Base-by-base conservation (phyloP, 345 rosid species). In the Brassica carinata region DNA sequence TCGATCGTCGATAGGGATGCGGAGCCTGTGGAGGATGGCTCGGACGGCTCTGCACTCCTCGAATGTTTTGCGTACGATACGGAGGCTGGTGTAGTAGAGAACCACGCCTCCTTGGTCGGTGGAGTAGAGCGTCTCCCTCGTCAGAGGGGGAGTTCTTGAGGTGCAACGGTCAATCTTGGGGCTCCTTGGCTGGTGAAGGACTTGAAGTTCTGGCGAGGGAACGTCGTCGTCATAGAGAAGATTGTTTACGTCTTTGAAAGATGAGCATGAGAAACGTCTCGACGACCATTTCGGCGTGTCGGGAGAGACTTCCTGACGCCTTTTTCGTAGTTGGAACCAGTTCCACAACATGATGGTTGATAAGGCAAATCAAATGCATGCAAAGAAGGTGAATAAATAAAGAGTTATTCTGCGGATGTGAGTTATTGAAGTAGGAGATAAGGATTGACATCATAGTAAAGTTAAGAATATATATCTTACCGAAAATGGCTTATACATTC, bases 11-110 rank as follows among this genome's bases (percentile, higher is more conserved):
- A 90, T 76, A 0, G 84, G 80, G 68, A 88, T 88, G 0, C 87
- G 81, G 51, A 86, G 74, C 3, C 85, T 88, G 0, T 84, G 87
- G 34, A 94, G 90, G 75, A 94, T 90, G 3, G 93, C 86, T 43
- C 85, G 67, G 75, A 90, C 92, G 36, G 78, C 17, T 57, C 82
- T 75, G 85, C 97, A 92, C 73, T 90, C 97, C 71, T 90, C 93
- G 82, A 82, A 90, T n/a, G 97, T 90, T 76, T 82, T 84, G 4
- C 98, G 88, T 7, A 94, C 87, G 9, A 94, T 84, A 5, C 87
- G 87, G 40, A 94, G 97, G 83, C 93, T 94, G 17, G 97, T 94
- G 88, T 85, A 88, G 89, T 89, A 92, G 40, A 94, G 38, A 26
- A 89, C 83, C 57, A 94, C 74, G 74, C 88, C 77, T 77, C 86